Percentiles rank a stretch among this genome's conserved stretches.
Evolutionary conservation across 2,329 filamentous ascomycete genomes (phyloP).

Genomic region (Cladosporium phlei): DNA sequence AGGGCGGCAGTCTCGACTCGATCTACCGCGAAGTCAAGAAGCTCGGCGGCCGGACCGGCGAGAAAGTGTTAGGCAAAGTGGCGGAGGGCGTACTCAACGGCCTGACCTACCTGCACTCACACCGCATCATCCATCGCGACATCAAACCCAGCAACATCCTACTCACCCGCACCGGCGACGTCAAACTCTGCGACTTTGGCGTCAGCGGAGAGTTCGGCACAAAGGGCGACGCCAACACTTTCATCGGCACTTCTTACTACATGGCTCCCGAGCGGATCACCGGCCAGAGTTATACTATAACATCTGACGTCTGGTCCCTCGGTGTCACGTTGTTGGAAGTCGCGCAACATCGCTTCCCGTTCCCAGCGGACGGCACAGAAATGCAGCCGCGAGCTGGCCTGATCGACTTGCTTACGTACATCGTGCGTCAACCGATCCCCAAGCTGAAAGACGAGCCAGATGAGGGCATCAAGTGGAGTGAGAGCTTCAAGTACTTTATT

Average conservation of each 20-base stretch:
- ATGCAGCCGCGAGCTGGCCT: constrained; percentile 89
- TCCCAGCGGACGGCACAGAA: constrained; percentile 92
- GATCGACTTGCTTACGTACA: constrained; percentile 94
- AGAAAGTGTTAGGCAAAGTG: constrained; percentile 95
- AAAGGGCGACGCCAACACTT: constrained; percentile 97
- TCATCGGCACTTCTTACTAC: constrained; percentile 98
- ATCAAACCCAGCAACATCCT: constrained; percentile 99
- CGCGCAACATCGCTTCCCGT: constrained; percentile 97
- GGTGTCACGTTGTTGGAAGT: constrained; percentile 97
- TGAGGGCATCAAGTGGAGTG: constrained; percentile 86
- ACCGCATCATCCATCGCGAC: constrained; percentile 97
- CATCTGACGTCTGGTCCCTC: constrained; percentile 95
- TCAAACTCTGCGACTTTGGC: constrained; percentile 97
- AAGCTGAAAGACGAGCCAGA: constrained; percentile 81
- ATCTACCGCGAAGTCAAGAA: constrained; percentile 98
- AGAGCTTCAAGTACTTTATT: constrained; percentile 98
- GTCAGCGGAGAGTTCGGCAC: constrained; percentile 97
- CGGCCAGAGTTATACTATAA: constrained; percentile 96
- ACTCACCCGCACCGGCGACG: constrained; percentile 82
- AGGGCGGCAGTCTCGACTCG: constrained; percentile 90
- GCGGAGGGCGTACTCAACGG: constrained; percentile 92
- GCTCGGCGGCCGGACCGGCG: constrained; percentile 86
- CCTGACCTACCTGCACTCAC: constrained; percentile 87
- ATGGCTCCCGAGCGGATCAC: constrained; percentile 99
- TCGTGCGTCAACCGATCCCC: constrained; percentile 90